Evolutionary conservation across 2,329 filamentous ascomycete genomes (phyloP), one percentile per base, ranked within the genome.

Genomic region (Calonectria henricotiae): DNA sequence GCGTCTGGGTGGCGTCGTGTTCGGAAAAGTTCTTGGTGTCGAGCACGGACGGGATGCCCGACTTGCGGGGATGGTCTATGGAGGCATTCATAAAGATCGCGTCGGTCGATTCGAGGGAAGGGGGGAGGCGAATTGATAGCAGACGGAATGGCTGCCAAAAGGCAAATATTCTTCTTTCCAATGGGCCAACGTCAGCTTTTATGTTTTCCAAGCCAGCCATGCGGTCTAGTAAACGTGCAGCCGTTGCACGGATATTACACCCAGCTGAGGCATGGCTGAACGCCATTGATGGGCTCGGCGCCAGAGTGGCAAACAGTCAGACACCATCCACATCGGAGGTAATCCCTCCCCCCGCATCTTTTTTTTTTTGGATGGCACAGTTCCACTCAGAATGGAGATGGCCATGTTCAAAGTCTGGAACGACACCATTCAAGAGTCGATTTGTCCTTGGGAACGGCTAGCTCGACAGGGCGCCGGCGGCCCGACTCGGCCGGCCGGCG

Each of bases 1-100:
- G 81, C 4, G 74, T 77, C 73, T 84, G 79, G 39, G 15, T 58
- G n/a, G 51, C 5, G 51, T n/a, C 23, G 23, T 66, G 23, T 20
- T 39, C 20, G 12, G 63, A 35, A 6, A 20, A 15, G 6, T 60
- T 35, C 44, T 66, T 47, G 25, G n/a, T 20, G 43, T 66, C 64
- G 23, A 39, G 30, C 20, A 27, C 43, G n/a, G 64, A 39, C 15
- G 32, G 20, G 7, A 23, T n/a, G 51, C 27, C 43, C 44, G 51
- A 30, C 20, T 49, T 20, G 51, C 39, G 51, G 20, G 15, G 49
- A n/a, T 30, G 20, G 7, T 66, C 30, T 23, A 37, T 39, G 20
- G 54, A 27, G 32, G 41, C n/a, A 25, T 39, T 60, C 64, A 66
- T 66, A 46, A 49, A 55, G 51, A 61, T 17, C 25, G 9, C 35